Base-by-base conservation (phyloP, 2,329 filamentous ascomycete species). In the Alternaria hordeiaustralica region DNA sequence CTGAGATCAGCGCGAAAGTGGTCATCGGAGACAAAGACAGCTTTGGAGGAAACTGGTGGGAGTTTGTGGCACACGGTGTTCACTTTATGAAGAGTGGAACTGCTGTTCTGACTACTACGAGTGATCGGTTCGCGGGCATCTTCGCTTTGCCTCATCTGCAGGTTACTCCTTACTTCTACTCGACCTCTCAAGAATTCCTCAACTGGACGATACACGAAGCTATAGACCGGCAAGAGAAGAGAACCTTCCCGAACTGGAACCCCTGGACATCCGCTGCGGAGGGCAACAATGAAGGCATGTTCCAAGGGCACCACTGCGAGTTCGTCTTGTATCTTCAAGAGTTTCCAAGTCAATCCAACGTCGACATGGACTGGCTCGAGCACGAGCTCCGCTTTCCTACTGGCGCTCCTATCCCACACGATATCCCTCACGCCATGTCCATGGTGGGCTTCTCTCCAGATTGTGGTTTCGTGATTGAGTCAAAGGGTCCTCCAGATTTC, bases 131-230 rank as follows among this genome's bases (percentile, higher is more conserved):
- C 74, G 89, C 91, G n/a, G 94, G 96, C 46, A 90, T 98, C 60
- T 97, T 97, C 78, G 92, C 90, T 3, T 83, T 98, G 50, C 94
- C 96, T 25, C 94, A 98, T 79, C 86, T 99, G 55, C 85, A 92
- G 1, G 86, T 92, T 15, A 87, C 85, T 6, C 75, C 82, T 21
- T 81, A 83, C 60, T 82, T 84, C 3, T 90, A 87, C 70, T 79
- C 77, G 6, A 67, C 74, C 1, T 73, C 82, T 4, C 79, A 80
- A 54, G 82, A 83, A 55, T 82, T 97, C 15, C 84, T 98, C 36
- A 92, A 95, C 72, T 84, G 87, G 67, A 94, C 92, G 0, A 83
- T 97, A 13, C 86, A 88, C 20, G 84, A 87, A 56, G 86, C 88
- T 0, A 88, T 97, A 3, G 79, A 87, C n/a, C 86, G 84, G 33